Base-by-base conservation (phyloP, 1,284 basidiomycete species). In the Filobasidium uniguttulatum region DNA sequence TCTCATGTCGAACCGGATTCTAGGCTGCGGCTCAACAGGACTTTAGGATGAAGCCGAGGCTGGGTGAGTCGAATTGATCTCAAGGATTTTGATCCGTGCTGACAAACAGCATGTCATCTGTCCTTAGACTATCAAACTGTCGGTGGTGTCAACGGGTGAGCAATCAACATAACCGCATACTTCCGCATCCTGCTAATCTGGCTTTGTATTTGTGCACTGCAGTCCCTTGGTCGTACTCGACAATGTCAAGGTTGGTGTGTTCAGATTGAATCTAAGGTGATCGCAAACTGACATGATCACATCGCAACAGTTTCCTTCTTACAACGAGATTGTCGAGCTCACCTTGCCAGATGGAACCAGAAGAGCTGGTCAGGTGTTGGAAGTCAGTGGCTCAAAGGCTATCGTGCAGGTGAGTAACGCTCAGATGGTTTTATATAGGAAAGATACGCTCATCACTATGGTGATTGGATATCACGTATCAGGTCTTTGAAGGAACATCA, bases 361-460 rank as follows among this genome's bases (percentile, higher is more conserved):
- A 63, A 84, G 94, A 62, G 90, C 90, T 20, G 94, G 94, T 35
- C 94, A 98, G 72, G 93, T 98, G 8, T 81, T 99, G 49, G 94
- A 99, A 71, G 91, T 99, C 34, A 85, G 87, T 62, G 94, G 94
- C 50, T 93, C 90, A 77, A 98, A 98, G 70, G 94, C 94, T 43
- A 90, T 99, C 63, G 93, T 99, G 14, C 93, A 99, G 68, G 63
- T 63, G 36, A 10, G 59, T 41, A 38, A 10, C 10, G 36, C 36
- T 10, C 12, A 9, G n/a, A n/a, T n/a, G n/a, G n/a, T n/a, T n/a
- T n/a, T n/a, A n/a, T n/a, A n/a, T n/a, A n/a, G n/a, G n/a, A n/a
- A n/a, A n/a, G n/a, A n/a, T n/a, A n/a, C n/a, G n/a, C 26, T 49
- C 25, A 28, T 30, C 1, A 15, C 10, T n/a, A 17, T 12, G 14